Evolutionary conservation across 345 rosid species (phyloP).

Genomic region (Citrus mangshanensis): DNA sequence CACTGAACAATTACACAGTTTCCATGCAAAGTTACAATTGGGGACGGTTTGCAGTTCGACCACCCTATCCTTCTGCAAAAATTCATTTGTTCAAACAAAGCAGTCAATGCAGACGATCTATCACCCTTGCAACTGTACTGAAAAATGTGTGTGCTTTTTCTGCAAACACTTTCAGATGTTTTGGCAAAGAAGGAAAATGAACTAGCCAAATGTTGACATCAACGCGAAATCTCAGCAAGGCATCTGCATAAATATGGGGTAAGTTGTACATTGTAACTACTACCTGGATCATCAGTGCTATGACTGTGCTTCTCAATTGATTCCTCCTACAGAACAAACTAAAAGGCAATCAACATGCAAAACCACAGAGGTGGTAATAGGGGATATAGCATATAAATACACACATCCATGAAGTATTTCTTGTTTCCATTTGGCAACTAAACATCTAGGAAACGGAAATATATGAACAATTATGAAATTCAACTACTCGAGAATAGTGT

Average conservation of each 20-base stretch:
- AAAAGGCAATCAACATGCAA: background rate
- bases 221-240: background rate
- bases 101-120: background rate
- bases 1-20: background rate
- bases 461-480: background rate
- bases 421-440: background rate
- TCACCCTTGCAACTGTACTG: slow-evolving; percentile 11
- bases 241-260: background rate
- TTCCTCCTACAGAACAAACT: slow-evolving; percentile 2
- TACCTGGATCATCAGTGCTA: background rate
- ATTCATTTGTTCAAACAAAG: slow-evolving; percentile 9
- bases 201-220: background rate
- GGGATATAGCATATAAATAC: background rate
- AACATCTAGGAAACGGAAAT: background rate
- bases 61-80: slow-evolving; percentile 3
- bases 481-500: background rate
- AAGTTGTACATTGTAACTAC: background rate
- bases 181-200: background rate
- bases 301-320: background rate
- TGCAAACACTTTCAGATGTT: background rate
- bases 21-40: background rate
- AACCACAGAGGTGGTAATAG: background rate
- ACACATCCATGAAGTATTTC: background rate
- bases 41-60: slow-evolving; percentile 8
- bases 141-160: slow-evolving; percentile 1